Evolutionary conservation across 179 eudicot species (phyloP), one percentile per base, ranked within the genome.

Genomic region (Corrigiola litoralis): DNA sequence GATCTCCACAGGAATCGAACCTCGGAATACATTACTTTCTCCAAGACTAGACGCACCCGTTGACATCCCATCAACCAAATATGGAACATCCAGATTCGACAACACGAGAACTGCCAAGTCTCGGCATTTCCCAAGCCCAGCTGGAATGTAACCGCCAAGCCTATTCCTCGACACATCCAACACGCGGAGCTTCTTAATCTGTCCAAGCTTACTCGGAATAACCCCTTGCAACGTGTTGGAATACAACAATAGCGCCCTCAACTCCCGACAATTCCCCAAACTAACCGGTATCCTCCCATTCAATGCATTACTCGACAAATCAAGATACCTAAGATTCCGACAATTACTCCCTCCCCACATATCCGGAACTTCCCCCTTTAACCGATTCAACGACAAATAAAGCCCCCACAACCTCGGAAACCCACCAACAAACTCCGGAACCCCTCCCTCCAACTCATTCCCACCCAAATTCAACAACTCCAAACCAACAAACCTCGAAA

Each of bases 11-110:
- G 97, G 95, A 61, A 94, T 71, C 14, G 70, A 55, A 46, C 97
- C 95, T 72, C 68, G 81, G 45, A 79, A 90, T 52, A 66, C 66
- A 64, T 94, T 94, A 36, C 68, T 74, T 63, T 94, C 89, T 21
- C 80, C 81, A 56, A 18, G 52, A 33, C 60, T 34, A 47, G 64
- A 71, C 32, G 58, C 73, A 51, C 54, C 76, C 52, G 17, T 0
- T 4, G 58, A 36, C 31, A 32, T 61, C 24, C 63, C 61, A 46
- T 23, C 10, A 8, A 38, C 29, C 31, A 69, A 29, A 63, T 28
- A 28, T 0, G 75, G 73, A 36, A 74, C 75, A 70, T 75, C 71
- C 20, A 58, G 63, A 65, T 61, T 72, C 1, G 85, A 68, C 61
- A 85, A 72, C 69, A 85, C 84, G 61, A 85, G 82, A 74, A 80